phyloP scores from a whole-genome alignment of 2,329 filamentous ascomycete species.

The Arthroderma sp. region DNA sequence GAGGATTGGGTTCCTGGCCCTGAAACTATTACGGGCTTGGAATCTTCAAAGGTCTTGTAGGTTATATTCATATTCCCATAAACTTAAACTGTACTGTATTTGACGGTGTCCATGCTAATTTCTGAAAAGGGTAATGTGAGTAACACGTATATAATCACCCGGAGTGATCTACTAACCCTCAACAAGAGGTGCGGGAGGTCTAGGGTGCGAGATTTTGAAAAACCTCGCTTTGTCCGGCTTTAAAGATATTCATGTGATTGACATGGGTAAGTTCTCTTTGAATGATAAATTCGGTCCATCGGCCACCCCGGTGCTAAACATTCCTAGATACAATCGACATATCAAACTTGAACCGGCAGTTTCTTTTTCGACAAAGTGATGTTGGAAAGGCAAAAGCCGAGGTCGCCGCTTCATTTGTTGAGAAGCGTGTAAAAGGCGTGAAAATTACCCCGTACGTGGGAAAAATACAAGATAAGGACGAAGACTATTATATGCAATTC shows the following conservation, averaged over 20 bases:
- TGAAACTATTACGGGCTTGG: conserved; percentile 44
- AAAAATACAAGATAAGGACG: conserved; percentile 92
- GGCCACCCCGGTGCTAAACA: not conserved
- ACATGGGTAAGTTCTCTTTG: conserved; percentile 60
- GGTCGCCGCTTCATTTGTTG: conserved; percentile 81
- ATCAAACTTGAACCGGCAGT: conserved; percentile 94
- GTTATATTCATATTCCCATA: conserved; percentile 18
- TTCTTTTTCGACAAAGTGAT: conserved; percentile 82
- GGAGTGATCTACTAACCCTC: conserved; percentile 4
- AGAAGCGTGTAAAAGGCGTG: conserved; percentile 77
- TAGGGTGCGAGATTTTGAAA: conserved; percentile 95
- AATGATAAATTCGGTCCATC: not conserved
- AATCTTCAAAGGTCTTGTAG: conserved; percentile 63
- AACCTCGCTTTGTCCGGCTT: conserved; percentile 91
- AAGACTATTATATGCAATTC: conserved; percentile 95
- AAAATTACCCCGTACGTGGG: conserved; percentile 88
- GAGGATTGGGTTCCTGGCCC: conserved; percentile 42
- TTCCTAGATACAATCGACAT: conserved; percentile 84
- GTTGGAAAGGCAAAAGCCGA: conserved; percentile 91
- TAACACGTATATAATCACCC: not conserved
- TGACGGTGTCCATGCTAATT: not conserved
- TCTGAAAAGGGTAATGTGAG: conserved; percentile 23
- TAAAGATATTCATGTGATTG: conserved; percentile 94
- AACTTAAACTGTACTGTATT: not conserved
- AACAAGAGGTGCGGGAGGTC: conserved; percentile 70